Base-by-base conservation (phyloP, 2,329 filamentous ascomycete genomes). In the Akanthomyces muscarius region DNA sequence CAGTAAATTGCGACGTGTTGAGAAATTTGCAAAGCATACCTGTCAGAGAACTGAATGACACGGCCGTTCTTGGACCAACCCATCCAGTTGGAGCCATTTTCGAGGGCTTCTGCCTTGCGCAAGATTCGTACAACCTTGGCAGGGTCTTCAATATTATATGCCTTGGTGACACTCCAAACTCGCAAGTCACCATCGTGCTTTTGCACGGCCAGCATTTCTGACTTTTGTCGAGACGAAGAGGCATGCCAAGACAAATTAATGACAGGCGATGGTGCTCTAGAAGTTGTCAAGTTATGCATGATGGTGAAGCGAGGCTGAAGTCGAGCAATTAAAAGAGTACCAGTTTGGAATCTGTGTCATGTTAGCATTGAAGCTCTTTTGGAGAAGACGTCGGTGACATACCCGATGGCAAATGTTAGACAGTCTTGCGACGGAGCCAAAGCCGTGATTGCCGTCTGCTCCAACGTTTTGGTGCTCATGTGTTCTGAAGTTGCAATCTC, bases 11-110 rank as follows among this genome's bases (percentile, higher is more conserved):
- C 71, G 63, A 63, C 45, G 33, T 66, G 57, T 23, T 4, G 68
- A 68, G 69, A 66, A 67, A 64, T 69, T 59, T 65, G 60, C 59
- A 45, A 56, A 61, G 86, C 91, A 79, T 81, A 97, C 93, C 89
- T 87, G 76, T 97, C 92, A 5, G 91, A 90, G 75, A 88, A 93
- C 76, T 99, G 95, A 66, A 99, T 87, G 67, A 99, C 92, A 68
- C 93, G 89, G 45, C 95, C 95, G 78, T 97, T 98, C 78, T 97
- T 98, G 0, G 95, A 98, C 95, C 95, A 99, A 23, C 88, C 90
- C 81, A 97, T 93, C 95, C 95, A 99, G 73, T 96, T 97, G 44
- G 91, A 89, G 1, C 92, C 92, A 3, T 86, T 78, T 41, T 86
- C 79, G 68, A 84, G 87, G 67, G 87, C 87, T 65, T 97, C 92